Conservation (phyloP, 108 stramenopile genomes). For the Nannochloropsis gaditana region DNA sequence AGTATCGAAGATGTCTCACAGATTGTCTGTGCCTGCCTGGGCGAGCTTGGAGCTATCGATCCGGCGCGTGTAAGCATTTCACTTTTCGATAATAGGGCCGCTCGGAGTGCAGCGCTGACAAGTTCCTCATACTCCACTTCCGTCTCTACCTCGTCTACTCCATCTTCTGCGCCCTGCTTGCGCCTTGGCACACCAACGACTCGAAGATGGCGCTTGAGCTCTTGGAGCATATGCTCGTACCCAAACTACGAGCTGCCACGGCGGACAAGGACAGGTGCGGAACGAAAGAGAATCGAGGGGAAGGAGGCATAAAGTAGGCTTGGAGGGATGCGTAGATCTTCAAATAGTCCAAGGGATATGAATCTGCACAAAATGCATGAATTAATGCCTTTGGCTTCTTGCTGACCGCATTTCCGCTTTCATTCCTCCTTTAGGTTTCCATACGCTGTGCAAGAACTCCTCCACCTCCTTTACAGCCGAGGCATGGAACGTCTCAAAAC, state of each 20-base stretch:
- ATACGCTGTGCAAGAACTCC: constrained; percentile 3
- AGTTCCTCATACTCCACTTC: not conserved
- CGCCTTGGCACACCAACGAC: not conserved
- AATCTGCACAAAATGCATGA: no score
- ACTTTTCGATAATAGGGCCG: constrained; percentile 25
- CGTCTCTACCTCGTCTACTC: not conserved
- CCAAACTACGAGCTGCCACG: not conserved
- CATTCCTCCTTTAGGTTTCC: not conserved
- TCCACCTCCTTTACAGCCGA: not conserved
- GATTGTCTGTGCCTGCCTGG: constrained; percentile 30
- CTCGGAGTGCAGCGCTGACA: not conserved
- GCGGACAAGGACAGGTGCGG: not conserved
- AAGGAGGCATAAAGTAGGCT: no score
- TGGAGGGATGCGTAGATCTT: no score
- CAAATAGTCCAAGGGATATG: no score
- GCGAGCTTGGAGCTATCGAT: constrained; percentile 54
- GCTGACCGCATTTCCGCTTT: not conserved
- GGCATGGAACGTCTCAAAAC: not conserved
- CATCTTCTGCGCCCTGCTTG: not conserved
- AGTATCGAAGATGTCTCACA: not conserved
- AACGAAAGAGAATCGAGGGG: no score
- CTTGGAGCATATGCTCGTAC: not conserved
- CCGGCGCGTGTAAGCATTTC: constrained; percentile 40
- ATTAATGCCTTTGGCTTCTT: no score
- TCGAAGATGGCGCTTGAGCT: not conserved